These are phyloP conservation scores for Ceratocystis ficicola DNA, from an alignment of 2,329 filamentous ascomycete species.

Conservation along the genomic window DNA sequence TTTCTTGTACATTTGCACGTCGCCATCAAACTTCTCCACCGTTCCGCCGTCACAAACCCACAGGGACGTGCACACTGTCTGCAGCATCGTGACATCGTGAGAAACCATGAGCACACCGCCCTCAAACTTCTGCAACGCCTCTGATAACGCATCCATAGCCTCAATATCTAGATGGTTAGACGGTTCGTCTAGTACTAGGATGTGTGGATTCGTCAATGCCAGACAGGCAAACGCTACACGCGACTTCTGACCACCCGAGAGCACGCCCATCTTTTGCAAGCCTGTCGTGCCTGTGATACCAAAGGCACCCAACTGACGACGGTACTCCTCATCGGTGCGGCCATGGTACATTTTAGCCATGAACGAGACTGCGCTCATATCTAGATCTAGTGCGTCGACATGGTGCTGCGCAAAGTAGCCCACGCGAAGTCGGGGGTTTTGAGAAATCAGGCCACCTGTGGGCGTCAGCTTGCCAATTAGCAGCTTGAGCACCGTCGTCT, in stretches of 20 bases:
- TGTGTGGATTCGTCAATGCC: conserved; percentile 86
- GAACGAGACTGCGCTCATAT: conserved; percentile 79
- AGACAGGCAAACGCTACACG: conserved; percentile 97
- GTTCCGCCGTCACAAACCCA: conserved; percentile 95
- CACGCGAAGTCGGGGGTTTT: conserved; percentile 75
- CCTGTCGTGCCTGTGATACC: conserved; percentile 89
- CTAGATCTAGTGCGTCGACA: conserved; percentile 88
- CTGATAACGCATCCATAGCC: conserved; percentile 89
- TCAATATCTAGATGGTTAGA: conserved; percentile 99
- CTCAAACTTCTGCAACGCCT: conserved; percentile 73
- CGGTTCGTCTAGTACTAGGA: conserved; percentile 93
- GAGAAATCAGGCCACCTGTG: conserved; percentile 68
- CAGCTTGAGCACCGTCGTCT: conserved; percentile 97
- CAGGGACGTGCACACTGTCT: conserved; percentile 84
- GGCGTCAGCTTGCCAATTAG: conserved; percentile 76
- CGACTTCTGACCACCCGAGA: conserved; percentile 96
- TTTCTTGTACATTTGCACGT: conserved; percentile 96
- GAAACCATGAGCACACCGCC: conserved; percentile 97
- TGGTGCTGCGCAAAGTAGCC: conserved; percentile 99
- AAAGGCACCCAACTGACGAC: conserved; percentile 82
- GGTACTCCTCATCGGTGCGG: conserved; percentile 90
- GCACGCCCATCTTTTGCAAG: conserved; percentile 83
- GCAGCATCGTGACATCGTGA: conserved; percentile 97
- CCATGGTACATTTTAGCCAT: conserved; percentile 90
- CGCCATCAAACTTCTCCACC: conserved; percentile 90